Percentiles rank a stretch among this genome's conserved stretches.
phyloP scores from a whole-genome alignment of 2,329 filamentous ascomycete species.

The Epichloe sylvatica region DNA sequence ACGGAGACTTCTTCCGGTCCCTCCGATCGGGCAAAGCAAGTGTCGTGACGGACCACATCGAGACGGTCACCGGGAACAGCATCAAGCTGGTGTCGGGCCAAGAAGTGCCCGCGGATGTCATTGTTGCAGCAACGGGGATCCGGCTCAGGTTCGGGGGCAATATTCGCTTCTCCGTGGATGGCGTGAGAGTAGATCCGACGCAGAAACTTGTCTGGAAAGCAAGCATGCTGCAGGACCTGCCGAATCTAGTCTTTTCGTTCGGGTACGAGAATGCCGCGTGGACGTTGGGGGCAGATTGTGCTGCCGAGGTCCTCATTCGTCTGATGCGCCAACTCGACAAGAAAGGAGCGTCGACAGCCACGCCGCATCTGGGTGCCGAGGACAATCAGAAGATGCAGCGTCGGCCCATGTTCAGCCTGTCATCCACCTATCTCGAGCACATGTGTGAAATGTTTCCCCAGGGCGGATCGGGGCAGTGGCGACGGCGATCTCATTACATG shows the following conservation, averaged over 20 bases:
- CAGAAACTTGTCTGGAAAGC: slow-evolving; percentile 43
- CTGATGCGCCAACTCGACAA: slow-evolving; percentile 24
- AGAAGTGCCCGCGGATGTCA: slow-evolving; percentile 41
- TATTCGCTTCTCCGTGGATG: slow-evolving; percentile 37
- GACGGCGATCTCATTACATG: slow-evolving; percentile 18
- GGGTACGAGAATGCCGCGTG: slow-evolving; percentile 49
- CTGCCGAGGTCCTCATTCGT: slow-evolving; percentile 18
- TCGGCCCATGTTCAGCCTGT: slow-evolving; percentile 28
- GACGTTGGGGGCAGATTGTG: slow-evolving; percentile 47
- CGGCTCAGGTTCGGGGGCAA: slow-evolving; percentile 42
- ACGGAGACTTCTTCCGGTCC: slow-evolving; percentile 32
- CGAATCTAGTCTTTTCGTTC: slow-evolving; percentile 43
- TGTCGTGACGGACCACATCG: slow-evolving; percentile 33
- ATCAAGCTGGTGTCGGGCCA: slow-evolving; percentile 31
- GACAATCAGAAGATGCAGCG: slow-evolving; percentile 24
- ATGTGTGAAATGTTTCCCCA: slow-evolving; percentile 30
- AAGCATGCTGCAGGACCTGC: slow-evolving; percentile 47
- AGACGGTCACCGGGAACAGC: slow-evolving; percentile 26
- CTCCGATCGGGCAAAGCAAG: slow-evolving; percentile 24
- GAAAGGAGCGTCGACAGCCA: slow-evolving; percentile 26
- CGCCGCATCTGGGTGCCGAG: slow-evolving; percentile 25
- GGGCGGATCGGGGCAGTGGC: slow-evolving; percentile 24
- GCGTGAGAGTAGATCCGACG: slow-evolving; percentile 25
- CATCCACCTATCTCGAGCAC: slow-evolving; percentile 36
- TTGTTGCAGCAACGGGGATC: slow-evolving; percentile 52